Evolutionary conservation across 768 basidiomycete species (phyloP).

Genomic region (Boletus subcaerulescens): DNA sequence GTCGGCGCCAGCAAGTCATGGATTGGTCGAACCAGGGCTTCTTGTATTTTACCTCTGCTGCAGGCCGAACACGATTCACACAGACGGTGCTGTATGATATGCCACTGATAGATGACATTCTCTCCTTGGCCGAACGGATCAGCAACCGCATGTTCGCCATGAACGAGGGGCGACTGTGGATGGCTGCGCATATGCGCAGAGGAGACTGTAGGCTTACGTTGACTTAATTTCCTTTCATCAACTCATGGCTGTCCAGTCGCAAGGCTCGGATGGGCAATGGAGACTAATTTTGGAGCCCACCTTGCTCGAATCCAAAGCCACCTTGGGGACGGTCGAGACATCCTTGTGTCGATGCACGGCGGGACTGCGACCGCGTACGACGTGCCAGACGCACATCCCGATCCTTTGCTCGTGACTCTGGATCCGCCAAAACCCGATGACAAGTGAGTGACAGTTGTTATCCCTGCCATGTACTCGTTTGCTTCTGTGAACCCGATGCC

Average conservation of each 20-base stretch:
- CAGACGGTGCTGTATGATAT: constrained; percentile 33
- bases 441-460: constrained; percentile 8
- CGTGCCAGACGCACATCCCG: constrained; percentile 19
- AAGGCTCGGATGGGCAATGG: constrained; percentile 34
- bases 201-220: constrained; percentile 38
- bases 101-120: constrained; percentile 21
- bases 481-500: background rate
- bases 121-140: constrained; percentile 31
- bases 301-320: constrained; percentile 31
- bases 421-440: constrained; percentile 25
- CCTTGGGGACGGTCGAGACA: constrained; percentile 18
- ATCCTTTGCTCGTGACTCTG: constrained; percentile 19
- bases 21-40: constrained; percentile 24
- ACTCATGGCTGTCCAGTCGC: constrained; percentile 22
- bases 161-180: constrained; percentile 36
- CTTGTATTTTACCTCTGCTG: constrained; percentile 33
- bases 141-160: constrained; percentile 30
- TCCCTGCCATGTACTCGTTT: too few relatives aligned
- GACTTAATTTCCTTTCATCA: background rate
- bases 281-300: constrained; percentile 31
- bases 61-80: constrained; percentile 26
- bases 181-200: constrained; percentile 45
- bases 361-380: constrained; percentile 16
- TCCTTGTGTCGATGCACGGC: constrained; percentile 21
- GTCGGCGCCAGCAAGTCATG: background rate